A percentile compares a stretch with the other conserved stretches of the same genome.
phyloP scores from a whole-genome alignment of 495 filamentous ascomycete species.

The Recurvomyces mirabilis region DNA sequence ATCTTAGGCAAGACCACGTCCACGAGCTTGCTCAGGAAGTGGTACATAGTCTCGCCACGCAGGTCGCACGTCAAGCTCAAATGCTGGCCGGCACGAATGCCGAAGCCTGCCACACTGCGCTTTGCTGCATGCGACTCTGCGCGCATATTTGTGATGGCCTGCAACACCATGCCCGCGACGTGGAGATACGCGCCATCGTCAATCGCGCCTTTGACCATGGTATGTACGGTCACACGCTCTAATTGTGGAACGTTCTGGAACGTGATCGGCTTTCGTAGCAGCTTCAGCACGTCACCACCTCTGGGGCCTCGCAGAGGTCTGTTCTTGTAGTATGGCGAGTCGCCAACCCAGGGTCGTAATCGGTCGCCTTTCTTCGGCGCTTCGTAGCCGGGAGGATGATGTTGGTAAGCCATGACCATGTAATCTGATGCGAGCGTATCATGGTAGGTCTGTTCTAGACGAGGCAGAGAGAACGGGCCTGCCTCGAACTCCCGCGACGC shows the following conservation, averaged over 20 bases:
- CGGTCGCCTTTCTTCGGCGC: constrained; percentile 52
- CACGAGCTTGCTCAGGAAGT: constrained; percentile 75
- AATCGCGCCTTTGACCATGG: constrained; percentile 50
- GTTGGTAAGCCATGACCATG: constrained; percentile 76
- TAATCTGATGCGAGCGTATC: constrained; percentile 80
- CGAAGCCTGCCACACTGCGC: constrained; percentile 55
- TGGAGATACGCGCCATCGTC: constrained; percentile 58
- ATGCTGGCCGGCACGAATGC: constrained; percentile 42
- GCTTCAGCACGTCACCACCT: constrained; percentile 54
- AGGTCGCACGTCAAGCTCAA: constrained; percentile 60
- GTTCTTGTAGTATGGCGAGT: constrained; percentile 88
- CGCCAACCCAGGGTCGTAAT: constrained; percentile 76
- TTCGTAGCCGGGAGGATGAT: constrained; percentile 63
- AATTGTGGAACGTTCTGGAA: constrained; percentile 81
- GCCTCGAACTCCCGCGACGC: constrained; percentile 81
- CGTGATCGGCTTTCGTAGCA: constrained; percentile 64
- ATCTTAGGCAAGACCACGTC: constrained; percentile 85
- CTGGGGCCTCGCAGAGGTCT: constrained; percentile 71
- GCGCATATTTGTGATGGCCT: constrained; percentile 74
- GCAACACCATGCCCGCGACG: constrained; percentile 69
- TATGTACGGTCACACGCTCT: constrained; percentile 67
- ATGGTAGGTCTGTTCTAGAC: constrained; percentile 82
- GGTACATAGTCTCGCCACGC: constrained; percentile 66
- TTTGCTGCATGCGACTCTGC: constrained; percentile 57
- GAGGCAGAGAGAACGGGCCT: constrained; percentile 81